Base-by-base conservation (phyloP, 495 filamentous ascomycete genomes). In the Annulohypoxylon nitens region DNA sequence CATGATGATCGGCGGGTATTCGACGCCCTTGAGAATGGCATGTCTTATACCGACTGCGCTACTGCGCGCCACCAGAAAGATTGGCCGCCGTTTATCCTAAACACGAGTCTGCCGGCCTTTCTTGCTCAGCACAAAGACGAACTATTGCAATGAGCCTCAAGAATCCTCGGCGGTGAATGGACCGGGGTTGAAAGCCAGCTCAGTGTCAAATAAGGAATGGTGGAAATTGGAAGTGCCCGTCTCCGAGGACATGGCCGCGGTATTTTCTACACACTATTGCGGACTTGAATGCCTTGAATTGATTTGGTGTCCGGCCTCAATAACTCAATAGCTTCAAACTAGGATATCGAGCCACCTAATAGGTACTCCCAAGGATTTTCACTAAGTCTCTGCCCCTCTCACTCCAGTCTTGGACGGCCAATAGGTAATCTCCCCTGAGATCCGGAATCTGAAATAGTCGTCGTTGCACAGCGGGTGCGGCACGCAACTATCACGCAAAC, bases 41-140 rank as follows among this genome's bases (percentile, higher is more conserved):
- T 79, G 77, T 77, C 77, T 71, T 48, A 71, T 72, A 65, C 61
- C 51, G 12, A 55, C 58, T 47, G 60, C 73, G 39, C 69, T 75
- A 75, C 72, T 71, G 64, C 14, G 47, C 72, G 67, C 72, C 72
- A 75, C 72, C 23, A 4, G 36, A 26, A 23, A 25, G 50, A 71
- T 71, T 60, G 23, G n/a, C n/a, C 57, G 45, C 45, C 57, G 54
- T 50, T 7, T 51, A 2, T 34, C 10, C 48, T 58, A 36, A 37
- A 41, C 57, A 16, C 26, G 16, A 26, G 18, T 23, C 14, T 25
- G 43, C 41, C 9, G 14, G 18, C 39, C n/a, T 36, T 43, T 55
- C 5, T 60, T n/a, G 39, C 20, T 47, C 37, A 26, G 53, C 14
- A 39, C 30, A 36, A 55, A 60, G 48, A 63, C 60, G 39, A 37